Percentiles rank a stretch among this genome's conserved stretches.
phyloP scores from a whole-genome alignment of 306 rosid genomes.

The Cucumis sativus region Cucumber_9930_V3 NC_026657.2:865001-865500 shows the following conservation, averaged over 20 bases:
- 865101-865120: slow-evolving; percentile 4
- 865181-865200: slow-evolving; percentile 10
- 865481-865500: not conserved
- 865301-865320: slow-evolving; percentile 95
- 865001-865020: not conserved
- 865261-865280: slow-evolving; percentile 42
- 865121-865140: slow-evolving; percentile 28
- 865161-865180: slow-evolving; percentile 12
- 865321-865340: slow-evolving; percentile 15
- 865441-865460: not conserved
- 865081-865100: not conserved
- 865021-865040: slow-evolving; percentile 3
- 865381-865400: not conserved
- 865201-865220: slow-evolving; percentile 78
- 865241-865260: slow-evolving; percentile 87
- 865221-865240: slow-evolving; percentile 94
- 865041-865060: slow-evolving; percentile 22
- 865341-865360: slow-evolving; percentile 22
- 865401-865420: not conserved
- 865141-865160: slow-evolving; percentile 40
- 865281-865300: slow-evolving; percentile 48
- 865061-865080: slow-evolving; percentile 48
- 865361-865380: slow-evolving; percentile 6
- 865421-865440: not conserved
- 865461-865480: not conserved